phyloP scores from a whole-genome alignment of 2,329 filamentous ascomycete species.

The Neonectria faginata region DNA sequence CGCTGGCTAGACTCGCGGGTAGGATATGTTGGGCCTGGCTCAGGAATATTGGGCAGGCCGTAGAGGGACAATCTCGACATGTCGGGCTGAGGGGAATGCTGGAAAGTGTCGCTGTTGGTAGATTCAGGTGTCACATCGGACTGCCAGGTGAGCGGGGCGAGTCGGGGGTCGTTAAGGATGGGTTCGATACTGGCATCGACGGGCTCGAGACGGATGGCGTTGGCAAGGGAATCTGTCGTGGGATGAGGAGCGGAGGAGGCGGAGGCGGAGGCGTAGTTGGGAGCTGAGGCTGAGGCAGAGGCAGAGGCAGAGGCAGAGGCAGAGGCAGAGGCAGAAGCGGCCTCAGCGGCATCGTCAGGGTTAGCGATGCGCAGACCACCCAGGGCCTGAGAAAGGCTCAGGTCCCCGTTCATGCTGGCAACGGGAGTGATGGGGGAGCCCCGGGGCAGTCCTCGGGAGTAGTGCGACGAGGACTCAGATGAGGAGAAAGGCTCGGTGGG shows the following conservation, averaged over 20 bases:
- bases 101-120: conserved; percentile 28
- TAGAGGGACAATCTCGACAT: conserved; percentile 61
- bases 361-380: conserved; percentile 97
- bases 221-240: conserved; percentile 34
- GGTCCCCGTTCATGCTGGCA: conserved; percentile 84
- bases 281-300: conserved; percentile 36
- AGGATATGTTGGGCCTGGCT: conserved; percentile 65
- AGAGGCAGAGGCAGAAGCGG: conserved; percentile 43
- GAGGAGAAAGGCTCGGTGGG: conserved; percentile 29
- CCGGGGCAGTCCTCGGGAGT: conserved; percentile 42
- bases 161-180: conserved; percentile 40
- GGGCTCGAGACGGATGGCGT: conserved; percentile 41
- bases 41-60: conserved; percentile 67
- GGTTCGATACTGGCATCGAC: conserved; percentile 39
- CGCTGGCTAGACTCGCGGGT: conserved; percentile 76
- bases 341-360: conserved; percentile 77
- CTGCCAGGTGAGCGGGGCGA: conserved; percentile 30
- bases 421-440: conserved; percentile 37
- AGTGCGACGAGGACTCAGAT: conserved; percentile 26
- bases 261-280: conserved; percentile 35
- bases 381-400: conserved; percentile 91
- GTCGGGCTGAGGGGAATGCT: conserved; percentile 38
- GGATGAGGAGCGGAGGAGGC: conserved; percentile 21
- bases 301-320: conserved; percentile 40
- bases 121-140: conserved; percentile 33